Percentiles rank a stretch among this genome's conserved stretches.
These are phyloP conservation scores for Phalaenopsis equestris DNA, from an alignment of 106 monocot species.

Conservation along the genomic window DNA sequence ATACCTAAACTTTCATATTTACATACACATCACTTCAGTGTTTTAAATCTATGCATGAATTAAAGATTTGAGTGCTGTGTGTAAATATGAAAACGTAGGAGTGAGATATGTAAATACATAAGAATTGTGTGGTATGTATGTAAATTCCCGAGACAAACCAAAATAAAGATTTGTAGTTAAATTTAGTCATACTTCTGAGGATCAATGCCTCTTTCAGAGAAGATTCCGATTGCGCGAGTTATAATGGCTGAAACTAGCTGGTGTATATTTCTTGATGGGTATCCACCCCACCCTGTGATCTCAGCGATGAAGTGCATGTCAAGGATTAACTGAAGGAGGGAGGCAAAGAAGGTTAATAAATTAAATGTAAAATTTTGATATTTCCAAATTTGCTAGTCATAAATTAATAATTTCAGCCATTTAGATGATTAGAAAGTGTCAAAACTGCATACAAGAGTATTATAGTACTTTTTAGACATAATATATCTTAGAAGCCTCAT, in stretches of 20 bases:
- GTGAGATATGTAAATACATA: too few relatives aligned
- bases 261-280: constrained; percentile 66
- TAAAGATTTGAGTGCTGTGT: too few relatives aligned
- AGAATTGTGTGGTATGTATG: too few relatives aligned
- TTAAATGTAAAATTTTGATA: neutral
- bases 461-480: neutral
- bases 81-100: too few relatives aligned
- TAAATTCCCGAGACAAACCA: too few relatives aligned
- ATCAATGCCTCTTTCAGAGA: constrained; percentile 74
- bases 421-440: neutral
- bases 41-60: too few relatives aligned
- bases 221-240: constrained; percentile 65
- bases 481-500: neutral
- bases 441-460: neutral
- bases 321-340: constrained; percentile 57
- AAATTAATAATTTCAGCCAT: neutral
- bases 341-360: too few relatives aligned
- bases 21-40: too few relatives aligned
- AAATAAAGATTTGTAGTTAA: neutral
- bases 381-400: too few relatives aligned
- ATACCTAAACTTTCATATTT: too few relatives aligned
- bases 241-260: constrained; percentile 79
- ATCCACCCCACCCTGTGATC: constrained; percentile 76
- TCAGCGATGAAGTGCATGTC: constrained; percentile 96
- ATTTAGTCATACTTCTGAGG: constrained; percentile 63